Evolutionary conservation across 257 asterid species (phyloP), one percentile per base, ranked within the genome.

Genomic region (Ilex asprella): DNA sequence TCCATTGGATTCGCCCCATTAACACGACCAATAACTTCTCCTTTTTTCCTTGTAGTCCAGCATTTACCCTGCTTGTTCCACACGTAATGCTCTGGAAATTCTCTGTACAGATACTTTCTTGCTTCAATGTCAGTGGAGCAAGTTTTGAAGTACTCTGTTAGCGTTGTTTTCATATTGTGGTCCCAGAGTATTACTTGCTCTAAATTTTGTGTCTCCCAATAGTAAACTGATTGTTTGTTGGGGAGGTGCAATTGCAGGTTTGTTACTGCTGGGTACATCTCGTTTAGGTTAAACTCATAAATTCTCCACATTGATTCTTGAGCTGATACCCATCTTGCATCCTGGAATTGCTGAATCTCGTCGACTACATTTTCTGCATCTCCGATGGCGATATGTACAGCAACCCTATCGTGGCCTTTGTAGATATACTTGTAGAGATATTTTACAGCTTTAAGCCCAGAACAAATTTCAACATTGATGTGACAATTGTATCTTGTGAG

Each of bases 291-390:
- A n/a, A 60, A 66, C 30, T 72, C 59, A 61, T 16, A 72, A 12
- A 55, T 55, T 10, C 60, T 66, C 65, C 76, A 66, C 60, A 66
- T 46, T 11, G 68, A 53, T 47, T 66, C 65, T 60, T 53, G 64
- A 0, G 72, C 51, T 0, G 68, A 66, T 2, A 65, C 68, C 65
- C 64, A 61, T 29, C 72, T 29, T 0, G 72, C 68, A 66, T 72
- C 65, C 16, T 53, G 39, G 21, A 53, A 63, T 1, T 52, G 12
- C 10, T 12, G 16, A 3, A 61, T 61, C 9, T 61, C 56, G 44
- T 61, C 41, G 27, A 61, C 11, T n/a, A 56, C 16, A 2, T 55
- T 50, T 32, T 64, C 69, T 5, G 10, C 10, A 10, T 51, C 35
- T 5, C n/a, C 15, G 1, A 8, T 1, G 14, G 57, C 7, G 6